Base-by-base conservation (phyloP, 257 asterid genomes). In the Agastache rugosa region DNA sequence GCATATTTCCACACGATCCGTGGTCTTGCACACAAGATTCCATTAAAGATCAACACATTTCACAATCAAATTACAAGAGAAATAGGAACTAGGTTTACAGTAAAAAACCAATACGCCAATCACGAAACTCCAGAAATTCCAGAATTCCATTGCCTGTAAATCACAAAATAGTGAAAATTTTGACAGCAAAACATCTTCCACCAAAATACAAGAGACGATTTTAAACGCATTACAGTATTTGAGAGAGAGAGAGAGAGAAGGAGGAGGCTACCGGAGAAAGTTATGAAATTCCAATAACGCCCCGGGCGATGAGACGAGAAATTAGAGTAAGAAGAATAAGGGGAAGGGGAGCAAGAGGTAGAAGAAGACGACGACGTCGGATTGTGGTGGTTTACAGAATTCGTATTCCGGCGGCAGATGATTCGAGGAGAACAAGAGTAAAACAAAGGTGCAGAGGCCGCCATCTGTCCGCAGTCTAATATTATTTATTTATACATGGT, bases 281-380 rank as follows among this genome's bases (percentile, higher is more conserved):
- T 23, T 9, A 83, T 67, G 84, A 83, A 81, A 77, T 77, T 73
- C 79, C 75, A 73, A 50, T 2, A 73, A 29, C 60, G 81, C 42
- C 77, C 75, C 11, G 67, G 68, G 37, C 70, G 81, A 67, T 35
- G 70, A 31, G 19, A 25, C 50, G 85, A 64, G n/a, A 83, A 73
- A 50, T 77, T 64, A 23, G 78, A 48, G 66, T 67, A 51, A 10
- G 65, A 84, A 67, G 87, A 83, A 39, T 82, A 55, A 48, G 86
- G 78, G 8, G 89, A 87, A 75, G 91, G 72, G 9, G 88, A 84
- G 80, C 89, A 85, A 45, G 84, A 81, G 77, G 39, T 73, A 11
- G 88, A 74, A 51, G 84, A 77, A 4, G 83, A 80, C 63, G 89
- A 42, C 69, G 89, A 44, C 59, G 82, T 37, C 73, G 77, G 39